A percentile compares a stretch with the other conserved stretches of the same genome.
Evolutionary conservation across 768 basidiomycete species (phyloP).

Genomic region (Pleurotus salmoneostramineus): DNA sequence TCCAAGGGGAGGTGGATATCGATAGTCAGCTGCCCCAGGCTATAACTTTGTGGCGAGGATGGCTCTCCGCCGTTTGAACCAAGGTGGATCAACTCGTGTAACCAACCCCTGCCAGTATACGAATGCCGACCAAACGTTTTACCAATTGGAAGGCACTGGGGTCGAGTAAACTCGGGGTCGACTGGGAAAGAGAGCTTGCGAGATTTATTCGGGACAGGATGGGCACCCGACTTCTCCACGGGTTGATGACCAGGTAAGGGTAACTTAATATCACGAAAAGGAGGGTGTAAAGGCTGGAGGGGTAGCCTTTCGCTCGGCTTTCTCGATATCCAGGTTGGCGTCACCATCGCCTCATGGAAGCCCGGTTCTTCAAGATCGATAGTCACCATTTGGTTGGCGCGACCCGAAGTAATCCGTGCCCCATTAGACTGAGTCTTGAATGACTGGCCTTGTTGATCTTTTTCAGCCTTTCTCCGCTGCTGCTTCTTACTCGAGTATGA

Average conservation of each 20-base stretch:
- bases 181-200: conserved; percentile 15
- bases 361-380: conserved; percentile 41
- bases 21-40: conserved; percentile 38
- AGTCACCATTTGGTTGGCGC: conserved; percentile 28
- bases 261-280: too few species aligned
- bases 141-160: conserved; percentile 46
- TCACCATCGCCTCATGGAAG: conserved; percentile 37
- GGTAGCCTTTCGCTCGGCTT: neutral
- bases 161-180: conserved; percentile 44
- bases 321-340: conserved; percentile 15
- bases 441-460: conserved; percentile 26
- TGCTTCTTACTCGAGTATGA: conserved; percentile 21
- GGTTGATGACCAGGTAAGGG: too few species aligned
- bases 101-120: conserved; percentile 57
- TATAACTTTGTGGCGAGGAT: conserved; percentile 23
- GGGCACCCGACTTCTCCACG: too few species aligned
- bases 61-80: conserved; percentile 22
- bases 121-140: conserved; percentile 46
- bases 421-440: conserved; percentile 33
- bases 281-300: too few species aligned
- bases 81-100: conserved; percentile 51
- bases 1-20: conserved; percentile 35
- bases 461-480: conserved; percentile 22
- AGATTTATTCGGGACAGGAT: neutral
- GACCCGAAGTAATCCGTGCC: conserved; percentile 33